Evolutionary conservation across 495 filamentous ascomycete genomes (phyloP).

Genomic region (Penicillium goetzii): DNA sequence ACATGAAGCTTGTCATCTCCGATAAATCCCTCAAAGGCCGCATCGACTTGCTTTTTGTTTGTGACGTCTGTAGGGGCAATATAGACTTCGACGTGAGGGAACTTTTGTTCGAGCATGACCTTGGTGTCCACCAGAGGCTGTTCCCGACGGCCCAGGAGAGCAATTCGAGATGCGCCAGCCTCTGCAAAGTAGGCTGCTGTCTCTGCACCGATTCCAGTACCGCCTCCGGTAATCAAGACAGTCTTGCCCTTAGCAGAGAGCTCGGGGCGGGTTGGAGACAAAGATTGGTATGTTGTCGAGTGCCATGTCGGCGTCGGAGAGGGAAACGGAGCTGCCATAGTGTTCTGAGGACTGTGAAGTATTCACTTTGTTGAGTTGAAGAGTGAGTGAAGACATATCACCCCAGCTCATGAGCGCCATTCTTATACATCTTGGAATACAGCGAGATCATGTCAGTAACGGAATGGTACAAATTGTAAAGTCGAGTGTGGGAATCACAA

Average conservation of each 20-base stretch:
- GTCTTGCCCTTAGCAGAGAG: slow-evolving; percentile 49
- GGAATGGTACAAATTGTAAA: slow-evolving; percentile 6
- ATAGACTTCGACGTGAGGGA: slow-evolving; percentile 30
- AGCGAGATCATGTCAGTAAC: background rate
- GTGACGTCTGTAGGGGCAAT: slow-evolving; percentile 43
- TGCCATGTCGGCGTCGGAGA: slow-evolving; percentile 37
- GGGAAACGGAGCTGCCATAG: slow-evolving; percentile 30
- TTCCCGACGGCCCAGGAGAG: slow-evolving; percentile 41
- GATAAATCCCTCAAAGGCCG: slow-evolving; percentile 34
- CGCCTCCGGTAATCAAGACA: slow-evolving; percentile 53
- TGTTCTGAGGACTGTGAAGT: slow-evolving; percentile 7
- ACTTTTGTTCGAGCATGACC: slow-evolving; percentile 31
- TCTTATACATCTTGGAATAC: background rate
- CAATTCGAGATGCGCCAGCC: slow-evolving; percentile 45
- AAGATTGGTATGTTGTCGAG: slow-evolving; percentile 44
- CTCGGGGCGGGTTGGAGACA: slow-evolving; percentile 42
- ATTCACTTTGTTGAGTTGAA: background rate
- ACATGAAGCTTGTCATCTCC: slow-evolving; percentile 34
- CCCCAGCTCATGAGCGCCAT: too few relatives aligned
- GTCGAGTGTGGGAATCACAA: background rate
- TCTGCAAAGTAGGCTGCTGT: slow-evolving; percentile 46
- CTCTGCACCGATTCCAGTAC: slow-evolving; percentile 48
- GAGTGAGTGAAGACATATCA: background rate
- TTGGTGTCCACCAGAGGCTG: slow-evolving; percentile 37
- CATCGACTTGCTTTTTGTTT: slow-evolving; percentile 42